phyloP scores from a whole-genome alignment of 73 alveolate genomes.

The Paraurostyla sp. region DNA sequence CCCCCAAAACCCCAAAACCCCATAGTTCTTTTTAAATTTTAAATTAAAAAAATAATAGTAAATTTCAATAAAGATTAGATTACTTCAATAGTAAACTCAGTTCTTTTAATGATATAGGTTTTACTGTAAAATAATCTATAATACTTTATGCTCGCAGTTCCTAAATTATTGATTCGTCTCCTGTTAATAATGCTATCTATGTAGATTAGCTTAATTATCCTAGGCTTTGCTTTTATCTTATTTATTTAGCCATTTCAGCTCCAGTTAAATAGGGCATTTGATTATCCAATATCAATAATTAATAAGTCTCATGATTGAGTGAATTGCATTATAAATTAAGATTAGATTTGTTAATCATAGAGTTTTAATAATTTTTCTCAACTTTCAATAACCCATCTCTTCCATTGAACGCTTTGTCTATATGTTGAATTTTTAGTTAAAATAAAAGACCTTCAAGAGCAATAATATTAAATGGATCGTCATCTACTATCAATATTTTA shows the following conservation, averaged over 20 bases:
- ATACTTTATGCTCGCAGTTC: too few species aligned
- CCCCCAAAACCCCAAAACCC: too few species aligned
- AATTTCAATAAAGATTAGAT: too few species aligned
- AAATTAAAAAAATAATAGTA: too few species aligned
- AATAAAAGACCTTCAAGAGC: not conserved
- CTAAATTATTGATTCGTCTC: too few species aligned
- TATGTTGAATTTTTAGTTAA: not conserved
- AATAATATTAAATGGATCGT: conserved; percentile 39
- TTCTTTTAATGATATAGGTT: too few species aligned
- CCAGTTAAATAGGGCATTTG: not conserved
- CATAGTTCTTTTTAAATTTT: too few species aligned
- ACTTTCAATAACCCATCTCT: not conserved
- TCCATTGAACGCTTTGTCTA: not conserved
- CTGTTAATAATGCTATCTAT: too few species aligned
- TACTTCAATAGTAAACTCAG: too few species aligned
- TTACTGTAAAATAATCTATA: too few species aligned
- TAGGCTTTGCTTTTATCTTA: too few species aligned
- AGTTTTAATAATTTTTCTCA: not conserved
- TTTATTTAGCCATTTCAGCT: not conserved
- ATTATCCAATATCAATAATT: not conserved
- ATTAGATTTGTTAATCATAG: not conserved
- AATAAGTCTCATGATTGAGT: not conserved
- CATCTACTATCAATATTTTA: conserved; percentile 1
- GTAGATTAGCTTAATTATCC: too few species aligned
- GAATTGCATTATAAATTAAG: not conserved